Percentiles rank a stretch among this genome's conserved stretches.
phyloP scores from a whole-genome alignment of 1,284 basidiomycete species.

The Cutaneotrichosporon mucoides region DNA sequence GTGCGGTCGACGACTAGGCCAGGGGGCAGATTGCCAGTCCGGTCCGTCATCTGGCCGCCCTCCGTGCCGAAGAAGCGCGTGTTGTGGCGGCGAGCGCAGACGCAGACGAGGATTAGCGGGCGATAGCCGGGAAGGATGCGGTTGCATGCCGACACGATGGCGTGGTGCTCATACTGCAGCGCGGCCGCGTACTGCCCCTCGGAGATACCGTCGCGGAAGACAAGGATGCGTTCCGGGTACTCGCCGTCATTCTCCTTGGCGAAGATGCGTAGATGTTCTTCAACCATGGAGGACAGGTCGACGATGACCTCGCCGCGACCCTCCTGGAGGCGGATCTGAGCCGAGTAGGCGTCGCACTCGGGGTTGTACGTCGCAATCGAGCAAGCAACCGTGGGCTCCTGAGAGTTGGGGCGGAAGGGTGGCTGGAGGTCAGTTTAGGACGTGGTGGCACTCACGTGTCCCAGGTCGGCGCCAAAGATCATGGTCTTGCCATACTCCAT shows the following conservation, averaged over 20 bases:
- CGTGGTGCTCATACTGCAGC: conserved; percentile 46
- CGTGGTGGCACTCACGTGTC: conserved; percentile 32
- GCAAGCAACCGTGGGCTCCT: conserved; percentile 47
- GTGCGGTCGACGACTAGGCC: conserved; percentile 40
- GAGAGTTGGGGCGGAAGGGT: conserved; percentile 28
- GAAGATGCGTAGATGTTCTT: conserved; percentile 39
- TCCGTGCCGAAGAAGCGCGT: conserved; percentile 49
- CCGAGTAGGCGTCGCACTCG: conserved; percentile 44
- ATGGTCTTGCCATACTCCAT: conserved; percentile 37
- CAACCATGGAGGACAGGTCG: conserved; percentile 37
- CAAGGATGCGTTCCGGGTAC: conserved; percentile 45
- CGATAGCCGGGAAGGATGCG: conserved; percentile 23
- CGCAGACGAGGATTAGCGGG: conserved; percentile 33
- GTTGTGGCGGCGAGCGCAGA: conserved; percentile 48
- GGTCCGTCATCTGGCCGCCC: conserved; percentile 30
- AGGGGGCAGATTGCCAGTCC: conserved; percentile 49
- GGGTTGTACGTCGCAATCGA: conserved; percentile 49
- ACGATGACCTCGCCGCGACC: conserved; percentile 44
- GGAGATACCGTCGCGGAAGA: conserved; percentile 52
- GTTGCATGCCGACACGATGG: conserved; percentile 39
- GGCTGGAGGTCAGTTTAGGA: conserved; percentile 21
- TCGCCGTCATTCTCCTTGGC: conserved; percentile 33
- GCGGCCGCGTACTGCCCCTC: conserved; percentile 52
- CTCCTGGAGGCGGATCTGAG: conserved; percentile 50
- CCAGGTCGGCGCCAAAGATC: conserved; percentile 37